phyloP scores from a whole-genome alignment of 768 basidiomycete genomes.

The Hypholoma fasciculare region DNA sequence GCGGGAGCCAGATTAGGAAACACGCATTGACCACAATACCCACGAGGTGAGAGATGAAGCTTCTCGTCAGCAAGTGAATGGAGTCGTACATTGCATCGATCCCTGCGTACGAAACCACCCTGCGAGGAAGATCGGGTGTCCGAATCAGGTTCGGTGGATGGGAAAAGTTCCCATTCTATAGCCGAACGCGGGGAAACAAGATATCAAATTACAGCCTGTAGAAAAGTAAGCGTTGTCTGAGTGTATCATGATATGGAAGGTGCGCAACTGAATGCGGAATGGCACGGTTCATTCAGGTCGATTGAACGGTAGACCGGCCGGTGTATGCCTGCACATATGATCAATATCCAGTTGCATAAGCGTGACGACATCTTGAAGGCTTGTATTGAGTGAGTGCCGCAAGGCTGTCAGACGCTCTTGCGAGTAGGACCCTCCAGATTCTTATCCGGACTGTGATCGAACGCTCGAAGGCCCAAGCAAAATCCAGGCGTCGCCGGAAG shows the following conservation, averaged over 20 bases:
- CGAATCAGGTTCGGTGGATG: constrained; percentile 7
- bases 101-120: constrained; percentile 18
- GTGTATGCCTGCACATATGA: neutral
- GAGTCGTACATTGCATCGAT: constrained; percentile 28
- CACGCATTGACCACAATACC: constrained; percentile 15
- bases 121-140: constrained; percentile 17
- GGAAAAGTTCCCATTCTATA: constrained; percentile 3
- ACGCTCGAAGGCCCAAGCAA: neutral
- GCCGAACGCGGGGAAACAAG: constrained; percentile 12
- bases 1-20: constrained; percentile 10
- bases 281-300: neutral
- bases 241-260: neutral
- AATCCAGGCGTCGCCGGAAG: neutral
- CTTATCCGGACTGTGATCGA: neutral
- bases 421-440: neutral
- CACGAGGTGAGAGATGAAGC: constrained; percentile 21
- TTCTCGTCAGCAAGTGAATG: constrained; percentile 18
- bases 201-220: neutral
- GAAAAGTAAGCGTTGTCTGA: neutral
- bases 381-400: neutral
- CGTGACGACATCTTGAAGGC: neutral
- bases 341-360: neutral
- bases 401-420: neutral
- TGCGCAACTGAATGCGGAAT: neutral
- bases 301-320: neutral